Evolutionary conservation across 345 rosid species (phyloP), one percentile per base, ranked within the genome.

Genomic region (Barbarea vulgaris): DNA sequence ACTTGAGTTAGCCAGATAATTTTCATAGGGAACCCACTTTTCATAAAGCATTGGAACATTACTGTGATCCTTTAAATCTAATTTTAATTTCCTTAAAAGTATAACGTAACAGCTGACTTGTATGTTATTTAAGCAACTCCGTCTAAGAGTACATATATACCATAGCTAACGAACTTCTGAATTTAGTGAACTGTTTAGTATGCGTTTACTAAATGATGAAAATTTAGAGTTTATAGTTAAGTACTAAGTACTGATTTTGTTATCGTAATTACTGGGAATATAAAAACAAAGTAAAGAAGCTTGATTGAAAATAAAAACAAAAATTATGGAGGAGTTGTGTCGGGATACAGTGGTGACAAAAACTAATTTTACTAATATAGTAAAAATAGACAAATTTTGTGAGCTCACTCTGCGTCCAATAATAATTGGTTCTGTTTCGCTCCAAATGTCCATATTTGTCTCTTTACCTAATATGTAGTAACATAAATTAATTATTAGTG

Each of bases 1-100:
- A 11, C 21, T 61, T 44, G 79, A 76, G 79, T 76, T 76, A 69
- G 57, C 74, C 75, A 68, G 57, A 76, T 69, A 6, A 53, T 69
- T 50, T 37, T 69, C 70, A 12, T 30, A 31, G 52, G 30, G 24
- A 69, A 69, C 64, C 64, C 41, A 61, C 69, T 69, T 76, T 69
- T 62, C 64, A 53, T 69, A 69, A 76, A 76, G 79, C 24, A 8
- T 51, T 9, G 21, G 41, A 67, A 59, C 63, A 59, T 14, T 75
- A 67, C 55, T 67, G 33, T 76, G 56, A 21, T 68, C 53, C 47
- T 37, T 36, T 37, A 25, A 13, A n/a, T 44, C 17, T 65, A n/a
- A 24, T 14, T n/a, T 15, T 57, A 4, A 46, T 47, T 8, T 1
- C 39, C 9, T 28, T 51, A 7, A 63, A 48, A 27, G 13, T 30